These are phyloP conservation scores for Globisporangium spinosum DNA, from an alignment of 352 stramenopile genomes.

Conservation along the genomic window DNA sequence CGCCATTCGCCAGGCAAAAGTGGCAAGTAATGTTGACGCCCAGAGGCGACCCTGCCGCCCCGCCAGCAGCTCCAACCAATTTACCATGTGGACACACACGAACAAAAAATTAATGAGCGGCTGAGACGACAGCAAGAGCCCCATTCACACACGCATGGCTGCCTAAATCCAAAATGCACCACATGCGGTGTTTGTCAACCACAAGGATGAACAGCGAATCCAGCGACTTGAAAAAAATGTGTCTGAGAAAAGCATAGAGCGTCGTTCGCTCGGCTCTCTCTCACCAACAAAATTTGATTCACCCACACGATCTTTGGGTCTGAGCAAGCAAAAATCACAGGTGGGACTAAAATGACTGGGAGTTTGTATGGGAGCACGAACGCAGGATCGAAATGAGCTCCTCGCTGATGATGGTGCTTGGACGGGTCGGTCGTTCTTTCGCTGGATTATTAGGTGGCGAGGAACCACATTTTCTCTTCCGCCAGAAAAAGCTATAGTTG, in stretches of 20 bases:
- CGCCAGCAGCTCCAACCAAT: not conserved
- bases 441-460: not conserved
- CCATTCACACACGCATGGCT: not conserved
- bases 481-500: not conserved
- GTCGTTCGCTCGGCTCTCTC: not conserved
- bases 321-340: not conserved
- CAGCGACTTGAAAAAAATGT: slow-evolving; percentile 1
- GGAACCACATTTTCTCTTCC: not conserved
- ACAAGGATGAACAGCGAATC: not conserved
- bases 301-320: not conserved
- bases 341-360: not conserved
- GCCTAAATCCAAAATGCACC: not conserved
- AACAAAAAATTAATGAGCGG: not conserved
- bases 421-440: not conserved
- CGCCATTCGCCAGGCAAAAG: not conserved
- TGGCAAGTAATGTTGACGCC: not conserved
- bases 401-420: not conserved
- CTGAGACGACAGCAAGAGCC: not conserved
- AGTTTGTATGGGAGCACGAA: not conserved
- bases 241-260: not conserved
- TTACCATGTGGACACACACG: not conserved
- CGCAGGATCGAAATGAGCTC: not conserved
- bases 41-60: too few species aligned
- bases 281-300: slow-evolving; percentile 6
- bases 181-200: not conserved